Conservation (phyloP, 306 rosid genomes). For the Casuarina cunninghamiana region DNA sequence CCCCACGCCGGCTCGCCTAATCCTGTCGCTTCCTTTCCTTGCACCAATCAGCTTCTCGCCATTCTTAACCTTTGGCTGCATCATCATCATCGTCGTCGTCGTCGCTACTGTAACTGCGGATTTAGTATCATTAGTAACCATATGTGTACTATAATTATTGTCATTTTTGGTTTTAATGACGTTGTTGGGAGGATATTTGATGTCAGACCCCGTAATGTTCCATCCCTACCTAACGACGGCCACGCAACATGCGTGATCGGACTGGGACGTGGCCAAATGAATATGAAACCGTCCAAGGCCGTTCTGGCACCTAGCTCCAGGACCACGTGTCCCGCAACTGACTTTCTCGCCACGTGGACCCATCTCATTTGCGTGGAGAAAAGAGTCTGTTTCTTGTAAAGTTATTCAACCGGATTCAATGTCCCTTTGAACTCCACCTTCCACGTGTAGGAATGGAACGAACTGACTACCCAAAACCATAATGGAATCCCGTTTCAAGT, state of each 20-base stretch:
- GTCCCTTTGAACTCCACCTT: conserved; percentile 18
- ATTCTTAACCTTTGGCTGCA: not conserved
- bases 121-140: too few species aligned
- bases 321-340: conserved; percentile 11
- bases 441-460: not conserved
- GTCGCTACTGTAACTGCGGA: too few species aligned
- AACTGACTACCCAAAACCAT: not conserved
- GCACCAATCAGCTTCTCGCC: conserved; percentile 28
- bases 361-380: not conserved
- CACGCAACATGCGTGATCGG: conserved; percentile 29
- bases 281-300: conserved; percentile 4
- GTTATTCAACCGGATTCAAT: not conserved
- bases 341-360: conserved; percentile 29
- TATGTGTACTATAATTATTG: too few species aligned
- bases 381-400: not conserved
- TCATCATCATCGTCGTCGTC: too few species aligned
- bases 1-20: conserved; percentile 12
- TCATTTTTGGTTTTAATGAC: not conserved
- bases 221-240: conserved; percentile 22
- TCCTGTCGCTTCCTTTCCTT: conserved; percentile 20
- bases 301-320: conserved; percentile 3
- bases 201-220: conserved; percentile 22
- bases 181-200: not conserved
- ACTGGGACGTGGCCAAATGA: conserved; percentile 15
- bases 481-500: conserved; percentile 21